Conservation (phyloP, 2,329 filamentous ascomycete genomes). For the Mycocentrospora acerina region DNA sequence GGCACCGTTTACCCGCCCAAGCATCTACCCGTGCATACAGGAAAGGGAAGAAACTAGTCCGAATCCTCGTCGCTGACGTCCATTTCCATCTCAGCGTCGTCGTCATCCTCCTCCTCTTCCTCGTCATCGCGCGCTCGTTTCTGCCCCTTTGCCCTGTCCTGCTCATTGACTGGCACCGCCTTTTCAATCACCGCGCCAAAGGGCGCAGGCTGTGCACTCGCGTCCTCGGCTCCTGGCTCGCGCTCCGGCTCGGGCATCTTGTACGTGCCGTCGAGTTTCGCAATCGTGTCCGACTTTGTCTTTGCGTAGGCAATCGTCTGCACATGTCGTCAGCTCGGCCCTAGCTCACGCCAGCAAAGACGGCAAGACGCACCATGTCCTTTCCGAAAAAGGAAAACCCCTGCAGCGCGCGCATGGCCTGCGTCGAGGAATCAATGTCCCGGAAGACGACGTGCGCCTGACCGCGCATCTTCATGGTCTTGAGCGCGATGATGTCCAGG, state of each 20-base stretch:
- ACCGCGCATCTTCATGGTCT: conserved; percentile 89
- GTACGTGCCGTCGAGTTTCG: conserved; percentile 90
- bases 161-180: conserved; percentile 33
- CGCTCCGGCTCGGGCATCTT: conserved; percentile 59
- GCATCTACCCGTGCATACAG: too few species aligned
- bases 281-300: conserved; percentile 81
- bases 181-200: conserved; percentile 34
- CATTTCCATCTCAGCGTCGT: conserved; percentile 59
- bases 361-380: conserved; percentile 67
- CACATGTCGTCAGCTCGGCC: conserved; percentile 1
- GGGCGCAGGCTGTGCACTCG: conserved; percentile 46
- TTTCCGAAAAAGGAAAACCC: conserved; percentile 83
- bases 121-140: conserved; percentile 70
- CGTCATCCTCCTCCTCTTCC: conserved; percentile 58
- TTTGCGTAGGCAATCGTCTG: conserved; percentile 92
- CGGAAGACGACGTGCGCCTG: conserved; percentile 92
- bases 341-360: background rate
- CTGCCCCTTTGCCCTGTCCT: conserved; percentile 55
- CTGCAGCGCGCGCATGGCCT: conserved; percentile 87
- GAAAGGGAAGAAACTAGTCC: too few species aligned
- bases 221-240: conserved; percentile 20
- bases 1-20: too few species aligned
- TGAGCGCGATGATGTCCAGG: conserved; percentile 86
- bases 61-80: conserved; percentile 76
- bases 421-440: conserved; percentile 86